These are phyloP conservation scores for Boletus huronensis DNA, from an alignment of 768 basidiomycete species.

Conservation along the genomic window DNA sequence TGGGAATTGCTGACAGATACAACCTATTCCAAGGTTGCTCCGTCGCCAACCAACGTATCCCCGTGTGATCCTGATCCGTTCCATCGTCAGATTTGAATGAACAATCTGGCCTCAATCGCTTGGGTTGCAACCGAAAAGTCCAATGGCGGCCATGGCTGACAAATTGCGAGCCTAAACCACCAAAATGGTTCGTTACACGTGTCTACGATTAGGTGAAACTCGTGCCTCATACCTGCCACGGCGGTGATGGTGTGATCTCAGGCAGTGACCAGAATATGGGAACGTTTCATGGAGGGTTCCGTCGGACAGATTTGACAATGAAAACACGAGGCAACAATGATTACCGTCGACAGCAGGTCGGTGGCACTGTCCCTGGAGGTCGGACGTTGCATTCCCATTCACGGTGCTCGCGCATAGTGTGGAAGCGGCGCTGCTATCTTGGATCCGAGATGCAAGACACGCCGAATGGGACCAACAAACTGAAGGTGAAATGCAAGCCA, in stretches of 20 bases:
- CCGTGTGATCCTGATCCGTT: conserved; percentile 26
- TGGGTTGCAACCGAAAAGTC: neutral
- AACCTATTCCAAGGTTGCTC: conserved; percentile 14
- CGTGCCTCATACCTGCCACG: conserved; percentile 15
- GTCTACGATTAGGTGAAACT: conserved; percentile 17
- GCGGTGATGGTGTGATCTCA: conserved; percentile 13
- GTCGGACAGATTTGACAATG: conserved; percentile 18
- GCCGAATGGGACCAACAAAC: neutral
- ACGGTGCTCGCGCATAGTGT: conserved; percentile 1
- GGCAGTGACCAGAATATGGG: conserved; percentile 1
- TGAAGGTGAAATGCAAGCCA: neutral
- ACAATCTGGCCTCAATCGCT: neutral
- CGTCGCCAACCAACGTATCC: conserved; percentile 18
- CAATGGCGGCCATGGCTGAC: neutral
- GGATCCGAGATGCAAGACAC: conserved; percentile 13
- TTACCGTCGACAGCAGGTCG: conserved; percentile 9
- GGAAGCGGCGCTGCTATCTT: conserved; percentile 9
- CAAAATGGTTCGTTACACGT: conserved; percentile 19
- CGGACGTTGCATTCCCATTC: conserved; percentile 1
- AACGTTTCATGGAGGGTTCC: conserved; percentile 11
- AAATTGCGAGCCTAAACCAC: conserved; percentile 10
- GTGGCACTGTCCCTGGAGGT: conserved; percentile 6
- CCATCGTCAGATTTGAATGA: conserved; percentile 5
- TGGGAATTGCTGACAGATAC: conserved; percentile 28
- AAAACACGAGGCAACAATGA: conserved; percentile 29